Evolutionary conservation across 2,329 filamentous ascomycete species (phyloP).

Genomic region (Penicillium italicum): DNA sequence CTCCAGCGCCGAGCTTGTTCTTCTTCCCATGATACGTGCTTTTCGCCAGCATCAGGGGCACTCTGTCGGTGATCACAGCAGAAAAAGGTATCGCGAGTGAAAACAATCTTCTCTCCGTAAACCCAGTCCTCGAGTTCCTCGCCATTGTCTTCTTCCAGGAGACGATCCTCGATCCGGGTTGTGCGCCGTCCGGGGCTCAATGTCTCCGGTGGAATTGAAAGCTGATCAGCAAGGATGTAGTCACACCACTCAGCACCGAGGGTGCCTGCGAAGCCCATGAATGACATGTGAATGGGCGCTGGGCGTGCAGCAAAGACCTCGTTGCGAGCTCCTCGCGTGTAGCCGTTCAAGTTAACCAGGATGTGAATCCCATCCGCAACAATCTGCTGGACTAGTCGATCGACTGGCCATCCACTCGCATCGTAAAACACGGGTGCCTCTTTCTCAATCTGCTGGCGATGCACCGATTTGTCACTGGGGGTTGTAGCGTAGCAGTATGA

Average conservation of each 20-base stretch:
- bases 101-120: constrained; percentile 95
- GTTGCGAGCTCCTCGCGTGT: constrained; percentile 93
- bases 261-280: constrained; percentile 98
- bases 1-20: constrained; percentile 80
- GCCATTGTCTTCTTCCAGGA: constrained; percentile 62
- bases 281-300: constrained; percentile 97
- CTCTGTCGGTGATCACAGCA: constrained; percentile 96
- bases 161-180: constrained; percentile 65
- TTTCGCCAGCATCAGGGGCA: constrained; percentile 67
- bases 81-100: constrained; percentile 92
- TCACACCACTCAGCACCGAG: constrained; percentile 98
- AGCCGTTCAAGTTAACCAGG: constrained; percentile 95
- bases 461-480: constrained; percentile 78
- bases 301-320: constrained; percentile 94
- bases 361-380: constrained; percentile 87
- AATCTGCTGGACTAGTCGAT: constrained; percentile 81
- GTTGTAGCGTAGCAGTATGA: constrained; percentile 97
- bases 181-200: constrained; percentile 76
- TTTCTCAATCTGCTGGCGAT: constrained; percentile 86
- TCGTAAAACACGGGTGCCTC: constrained; percentile 91
- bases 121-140: constrained; percentile 76
- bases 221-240: constrained; percentile 87
- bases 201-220: constrained; percentile 77
- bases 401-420: constrained; percentile 79
- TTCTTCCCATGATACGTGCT: constrained; percentile 70